Evolutionary conservation across 441 rosid genomes (phyloP).

Genomic region (Populus trichocarpa): DNA sequence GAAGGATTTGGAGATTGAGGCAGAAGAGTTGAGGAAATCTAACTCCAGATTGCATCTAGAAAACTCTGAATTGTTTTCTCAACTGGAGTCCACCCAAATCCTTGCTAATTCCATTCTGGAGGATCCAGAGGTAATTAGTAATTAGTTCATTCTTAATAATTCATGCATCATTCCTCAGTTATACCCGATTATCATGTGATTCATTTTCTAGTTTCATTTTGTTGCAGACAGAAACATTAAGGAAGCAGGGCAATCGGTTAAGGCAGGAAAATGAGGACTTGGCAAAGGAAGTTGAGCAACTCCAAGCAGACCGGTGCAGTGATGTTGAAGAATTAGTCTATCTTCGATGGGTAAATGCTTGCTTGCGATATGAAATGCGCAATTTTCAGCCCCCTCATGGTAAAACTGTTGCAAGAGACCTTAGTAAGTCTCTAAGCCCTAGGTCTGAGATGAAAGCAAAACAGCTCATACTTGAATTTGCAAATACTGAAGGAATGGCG

Average conservation of each 20-base stretch:
- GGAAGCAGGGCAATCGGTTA: conserved; percentile 34
- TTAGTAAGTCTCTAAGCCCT: conserved; percentile 76
- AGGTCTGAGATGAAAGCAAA: conserved; percentile 75
- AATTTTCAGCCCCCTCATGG: conserved; percentile 58
- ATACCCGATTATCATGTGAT: not conserved
- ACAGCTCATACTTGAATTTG: conserved; percentile 74
- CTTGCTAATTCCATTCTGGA: conserved; percentile 53
- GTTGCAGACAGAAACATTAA: conserved; percentile 50
- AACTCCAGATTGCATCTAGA: conserved; percentile 57
- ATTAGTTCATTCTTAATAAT: not conserved
- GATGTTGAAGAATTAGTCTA: conserved; percentile 77
- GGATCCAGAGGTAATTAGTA: conserved; percentile 45
- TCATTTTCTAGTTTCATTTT: conserved; percentile 10
- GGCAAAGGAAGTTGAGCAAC: conserved; percentile 56
- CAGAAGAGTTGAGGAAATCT: conserved; percentile 56
- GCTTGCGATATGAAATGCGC: conserved; percentile 76
- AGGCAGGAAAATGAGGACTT: conserved; percentile 55
- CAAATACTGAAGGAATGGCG: conserved; percentile 43
- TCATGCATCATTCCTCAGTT: not conserved
- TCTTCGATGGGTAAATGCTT: conserved; percentile 88
- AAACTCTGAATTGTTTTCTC: conserved; percentile 54
- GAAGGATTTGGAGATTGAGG: conserved; percentile 57
- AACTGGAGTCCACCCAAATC: conserved; percentile 57
- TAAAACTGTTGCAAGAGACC: conserved; percentile 76
- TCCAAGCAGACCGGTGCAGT: conserved; percentile 57